Conservation (phyloP, 768 basidiomycete species). For the Antrodiella citrinella region DNA sequence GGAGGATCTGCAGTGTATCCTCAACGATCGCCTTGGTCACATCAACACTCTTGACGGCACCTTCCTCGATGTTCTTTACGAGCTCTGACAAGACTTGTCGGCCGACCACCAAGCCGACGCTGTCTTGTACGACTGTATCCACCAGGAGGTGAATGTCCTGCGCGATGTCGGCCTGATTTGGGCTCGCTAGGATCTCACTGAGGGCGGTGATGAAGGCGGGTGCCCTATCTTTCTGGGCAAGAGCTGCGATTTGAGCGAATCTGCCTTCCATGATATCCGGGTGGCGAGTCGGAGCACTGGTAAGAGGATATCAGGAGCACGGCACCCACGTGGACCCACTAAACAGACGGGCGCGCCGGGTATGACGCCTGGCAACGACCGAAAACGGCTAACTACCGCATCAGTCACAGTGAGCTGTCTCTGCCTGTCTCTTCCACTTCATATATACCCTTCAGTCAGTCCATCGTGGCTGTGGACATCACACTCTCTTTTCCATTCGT, state of each 20-base stretch:
- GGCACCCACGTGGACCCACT: neutral
- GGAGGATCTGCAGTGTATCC: conserved; percentile 60
- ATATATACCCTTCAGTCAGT: neutral
- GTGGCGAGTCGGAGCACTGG: neutral
- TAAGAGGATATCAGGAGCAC: neutral
- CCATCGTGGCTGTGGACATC: neutral
- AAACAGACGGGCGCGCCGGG: neutral
- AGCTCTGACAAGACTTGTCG: conserved; percentile 83
- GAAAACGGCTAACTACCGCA: neutral
- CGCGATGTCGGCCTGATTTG: conserved; percentile 36
- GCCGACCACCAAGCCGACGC: conserved; percentile 78
- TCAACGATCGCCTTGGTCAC: conserved; percentile 67
- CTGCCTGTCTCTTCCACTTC: neutral
- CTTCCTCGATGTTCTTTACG: conserved; percentile 58
- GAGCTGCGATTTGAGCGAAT: conserved; percentile 51
- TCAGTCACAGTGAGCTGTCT: neutral
- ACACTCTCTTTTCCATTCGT: neutral
- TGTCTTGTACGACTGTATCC: conserved; percentile 75
- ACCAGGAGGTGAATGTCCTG: conserved; percentile 64
- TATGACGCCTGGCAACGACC: neutral
- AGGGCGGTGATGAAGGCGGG: conserved; percentile 66
- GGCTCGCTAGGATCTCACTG: conserved; percentile 50
- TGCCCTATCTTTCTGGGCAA: conserved; percentile 81
- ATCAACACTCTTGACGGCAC: conserved; percentile 43
- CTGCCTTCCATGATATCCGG: conserved; percentile 48